These are phyloP conservation scores for Tylopilus plumbeoviolaceoides DNA, from an alignment of 768 basidiomycete genomes.

Conservation along the genomic window DNA sequence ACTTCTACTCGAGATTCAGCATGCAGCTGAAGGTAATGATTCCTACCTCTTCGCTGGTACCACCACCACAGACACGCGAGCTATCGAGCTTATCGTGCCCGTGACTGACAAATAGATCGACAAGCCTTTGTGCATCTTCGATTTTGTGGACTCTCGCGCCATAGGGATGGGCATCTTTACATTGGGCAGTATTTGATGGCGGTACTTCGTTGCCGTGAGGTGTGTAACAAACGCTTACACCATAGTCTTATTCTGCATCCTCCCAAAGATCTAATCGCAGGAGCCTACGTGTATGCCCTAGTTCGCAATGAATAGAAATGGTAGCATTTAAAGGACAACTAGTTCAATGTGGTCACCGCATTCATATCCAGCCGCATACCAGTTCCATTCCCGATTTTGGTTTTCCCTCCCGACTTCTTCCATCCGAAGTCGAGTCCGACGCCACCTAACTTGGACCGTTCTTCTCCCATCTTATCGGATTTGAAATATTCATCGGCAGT, in stretches of 20 bases:
- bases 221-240: no score
- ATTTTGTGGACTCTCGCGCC: conserved; percentile 11
- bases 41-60: conserved; percentile 13
- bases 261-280: background rate
- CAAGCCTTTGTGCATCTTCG: conserved; percentile 17
- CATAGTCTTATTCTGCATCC: background rate
- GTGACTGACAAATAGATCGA: conserved; percentile 15
- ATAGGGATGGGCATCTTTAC: background rate
- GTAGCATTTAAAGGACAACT: conserved; percentile 2
- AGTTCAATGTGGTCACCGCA: conserved; percentile 20
- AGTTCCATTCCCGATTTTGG: conserved; percentile 28
- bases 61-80: conserved; percentile 8
- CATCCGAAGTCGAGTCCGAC: conserved; percentile 38
- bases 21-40: no score
- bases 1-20: background rate
- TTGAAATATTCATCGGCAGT: conserved; percentile 47
- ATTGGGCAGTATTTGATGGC: background rate
- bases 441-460: conserved; percentile 41
- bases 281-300: background rate
- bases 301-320: background rate
- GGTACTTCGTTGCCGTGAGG: no score
- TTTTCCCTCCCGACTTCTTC: conserved; percentile 28
- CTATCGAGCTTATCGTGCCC: conserved; percentile 15
- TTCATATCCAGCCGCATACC: conserved; percentile 13
- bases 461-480: conserved; percentile 35